Percentiles rank a stretch among this genome's conserved stretches.
Evolutionary conservation across 768 basidiomycete genomes (phyloP).

Genomic region (Phanerodontia chrysosporium): DNA sequence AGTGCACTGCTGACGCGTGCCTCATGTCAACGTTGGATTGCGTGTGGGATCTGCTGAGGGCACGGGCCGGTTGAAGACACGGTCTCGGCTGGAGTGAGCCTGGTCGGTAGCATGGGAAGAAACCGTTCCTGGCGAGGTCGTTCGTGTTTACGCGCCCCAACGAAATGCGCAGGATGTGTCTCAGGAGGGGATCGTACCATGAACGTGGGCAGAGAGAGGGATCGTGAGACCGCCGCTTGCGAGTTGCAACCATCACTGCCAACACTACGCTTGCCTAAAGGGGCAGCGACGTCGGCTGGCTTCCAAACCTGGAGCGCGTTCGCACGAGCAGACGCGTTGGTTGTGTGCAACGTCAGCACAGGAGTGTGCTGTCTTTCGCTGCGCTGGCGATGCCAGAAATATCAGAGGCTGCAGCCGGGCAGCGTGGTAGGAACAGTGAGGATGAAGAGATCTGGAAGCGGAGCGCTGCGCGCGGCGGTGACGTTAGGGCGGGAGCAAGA

Average conservation of each 20-base stretch:
- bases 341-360: not conserved
- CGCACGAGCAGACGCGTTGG: not conserved
- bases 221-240: not conserved
- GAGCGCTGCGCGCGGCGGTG: not conserved
- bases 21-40: no score
- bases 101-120: not conserved
- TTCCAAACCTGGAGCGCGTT: not conserved
- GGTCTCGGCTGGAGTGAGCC: not conserved
- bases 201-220: not conserved
- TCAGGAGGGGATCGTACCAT: not conserved
- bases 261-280: slow-evolving; percentile 5
- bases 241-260: slow-evolving; percentile 1
- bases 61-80: not conserved
- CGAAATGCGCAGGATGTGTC: not conserved
- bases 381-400: not conserved
- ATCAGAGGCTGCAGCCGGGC: no score
- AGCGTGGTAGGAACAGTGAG: not conserved
- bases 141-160: not conserved
- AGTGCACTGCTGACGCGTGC: no score
- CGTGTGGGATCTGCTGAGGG: no score
- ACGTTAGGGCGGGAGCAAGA: slow-evolving; percentile 11
- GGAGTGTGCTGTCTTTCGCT: not conserved
- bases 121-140: not conserved
- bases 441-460: not conserved
- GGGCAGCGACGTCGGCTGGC: not conserved